These are phyloP conservation scores for Fusarium sp. DNA, from an alignment of 2,329 filamentous ascomycete genomes.

Conservation along the genomic window DNA sequence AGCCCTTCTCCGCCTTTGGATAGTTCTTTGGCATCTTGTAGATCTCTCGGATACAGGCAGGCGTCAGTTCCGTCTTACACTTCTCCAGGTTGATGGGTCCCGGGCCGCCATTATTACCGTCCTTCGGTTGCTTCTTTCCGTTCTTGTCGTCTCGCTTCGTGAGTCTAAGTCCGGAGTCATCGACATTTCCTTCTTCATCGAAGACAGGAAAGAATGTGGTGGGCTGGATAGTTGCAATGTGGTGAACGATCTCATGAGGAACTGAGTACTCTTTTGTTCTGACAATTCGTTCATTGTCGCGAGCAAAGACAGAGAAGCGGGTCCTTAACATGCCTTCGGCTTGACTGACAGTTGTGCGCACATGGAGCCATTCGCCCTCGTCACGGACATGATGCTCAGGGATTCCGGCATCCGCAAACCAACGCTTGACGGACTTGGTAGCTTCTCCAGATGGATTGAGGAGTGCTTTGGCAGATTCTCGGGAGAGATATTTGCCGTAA, in stretches of 20 bases:
- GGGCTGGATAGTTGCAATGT: conserved; percentile 60
- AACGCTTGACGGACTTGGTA: conserved; percentile 53
- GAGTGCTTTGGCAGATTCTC: conserved; percentile 60
- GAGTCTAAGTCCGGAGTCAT: neutral
- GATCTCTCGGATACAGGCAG: conserved; percentile 56
- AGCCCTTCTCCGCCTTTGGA: conserved; percentile 66
- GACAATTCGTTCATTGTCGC: conserved; percentile 54
- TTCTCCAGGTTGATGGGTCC: conserved; percentile 24
- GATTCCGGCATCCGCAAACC: conserved; percentile 56
- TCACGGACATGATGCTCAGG: conserved; percentile 49
- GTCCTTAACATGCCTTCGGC: conserved; percentile 60
- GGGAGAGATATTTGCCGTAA: conserved; percentile 61
- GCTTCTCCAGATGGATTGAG: conserved; percentile 56
- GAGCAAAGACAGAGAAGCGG: conserved; percentile 53
- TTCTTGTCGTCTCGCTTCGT: neutral
- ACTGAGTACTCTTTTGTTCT: conserved; percentile 53
- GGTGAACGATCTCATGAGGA: conserved; percentile 45
- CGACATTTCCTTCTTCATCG: neutral
- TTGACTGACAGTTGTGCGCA: conserved; percentile 52
- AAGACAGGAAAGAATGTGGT: conserved; percentile 51
- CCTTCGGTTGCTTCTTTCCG: neutral
- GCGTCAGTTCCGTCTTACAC: conserved; percentile 55
- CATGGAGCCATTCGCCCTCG: conserved; percentile 54
- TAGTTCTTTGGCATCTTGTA: conserved; percentile 60
- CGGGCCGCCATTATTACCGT: conserved; percentile 21